Evolutionary conservation across 306 rosid species (phyloP).

Genomic region (Cajanus cajan): DNA sequence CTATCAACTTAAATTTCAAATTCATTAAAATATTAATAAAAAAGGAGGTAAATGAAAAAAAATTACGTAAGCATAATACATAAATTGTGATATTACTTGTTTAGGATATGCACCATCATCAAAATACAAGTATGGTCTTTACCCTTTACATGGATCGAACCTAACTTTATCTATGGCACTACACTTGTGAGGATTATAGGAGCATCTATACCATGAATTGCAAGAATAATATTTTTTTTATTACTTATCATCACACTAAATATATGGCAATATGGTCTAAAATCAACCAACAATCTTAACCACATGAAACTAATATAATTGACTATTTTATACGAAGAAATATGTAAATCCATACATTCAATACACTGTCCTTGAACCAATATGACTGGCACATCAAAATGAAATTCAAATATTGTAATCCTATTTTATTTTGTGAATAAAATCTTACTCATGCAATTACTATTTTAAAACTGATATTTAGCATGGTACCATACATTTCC

Average conservation of each 20-base stretch:
- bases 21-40: conserved; percentile 10
- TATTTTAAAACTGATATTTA: neutral
- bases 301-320: neutral
- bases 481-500: neutral
- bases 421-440: neutral
- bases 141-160: conserved; percentile 75
- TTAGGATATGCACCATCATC: conserved; percentile 85
- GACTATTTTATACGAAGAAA: neutral
- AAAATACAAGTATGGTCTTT: conserved; percentile 74
- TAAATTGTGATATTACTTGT: conserved; percentile 51
- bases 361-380: neutral
- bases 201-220: conserved; percentile 69
- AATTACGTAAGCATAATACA: neutral
- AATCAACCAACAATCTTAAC: neutral
- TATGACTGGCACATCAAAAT: neutral
- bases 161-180: conserved; percentile 75
- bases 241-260: conserved; percentile 64
- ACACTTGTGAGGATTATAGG: conserved; percentile 85
- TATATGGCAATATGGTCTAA: neutral
- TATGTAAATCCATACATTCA: no score
- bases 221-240: conserved; percentile 58
- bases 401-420: neutral
- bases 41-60: neutral
- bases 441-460: no score
- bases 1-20: conserved; percentile 76